A percentile compares a stretch with the other conserved stretches of the same genome.
Conservation (phyloP, 345 rosid species). For the Salix dunnii region DNA sequence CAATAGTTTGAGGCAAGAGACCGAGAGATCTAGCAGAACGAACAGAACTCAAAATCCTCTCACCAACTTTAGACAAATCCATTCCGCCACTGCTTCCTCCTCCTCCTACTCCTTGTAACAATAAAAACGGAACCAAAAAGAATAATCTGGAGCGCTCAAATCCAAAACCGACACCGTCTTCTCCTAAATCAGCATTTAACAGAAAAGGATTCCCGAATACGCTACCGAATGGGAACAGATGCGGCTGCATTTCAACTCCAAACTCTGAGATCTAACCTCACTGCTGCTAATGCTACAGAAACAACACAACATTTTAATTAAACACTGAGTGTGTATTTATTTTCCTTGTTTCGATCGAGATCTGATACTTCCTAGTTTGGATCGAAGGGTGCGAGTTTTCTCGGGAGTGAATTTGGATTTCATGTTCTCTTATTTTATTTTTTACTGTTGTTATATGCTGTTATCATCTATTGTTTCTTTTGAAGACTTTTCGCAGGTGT, state of each 20-base stretch:
- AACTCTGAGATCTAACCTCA: constrained; percentile 23
- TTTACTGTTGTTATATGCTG: neutral
- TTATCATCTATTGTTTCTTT: neutral
- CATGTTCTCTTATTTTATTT: neutral
- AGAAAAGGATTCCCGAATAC: constrained; percentile 60
- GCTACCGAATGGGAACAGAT: constrained; percentile 60
- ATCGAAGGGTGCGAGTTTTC: neutral
- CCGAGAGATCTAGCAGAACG: constrained; percentile 92
- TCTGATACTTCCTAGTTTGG: neutral
- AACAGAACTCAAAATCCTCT: constrained; percentile 85
- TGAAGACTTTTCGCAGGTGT: neutral
- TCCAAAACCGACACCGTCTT: constrained; percentile 24
- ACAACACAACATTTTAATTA: neutral
- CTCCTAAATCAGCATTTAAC: constrained; percentile 59
- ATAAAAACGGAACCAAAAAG: constrained; percentile 72
- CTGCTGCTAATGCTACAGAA: neutral
- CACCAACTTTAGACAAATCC: constrained; percentile 95
- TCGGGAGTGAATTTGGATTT: neutral
- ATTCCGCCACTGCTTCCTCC: constrained; percentile 57
- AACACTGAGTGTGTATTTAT: neutral
- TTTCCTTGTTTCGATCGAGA: neutral
- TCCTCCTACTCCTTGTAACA: constrained; percentile 63
- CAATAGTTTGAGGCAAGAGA: constrained; percentile 65
- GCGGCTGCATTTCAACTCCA: constrained; percentile 73
- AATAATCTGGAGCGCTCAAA: constrained; percentile 83